These are phyloP conservation scores for Tausonia pullulans DNA, from an alignment of 1,284 basidiomycete species.

Conservation along the genomic window DNA sequence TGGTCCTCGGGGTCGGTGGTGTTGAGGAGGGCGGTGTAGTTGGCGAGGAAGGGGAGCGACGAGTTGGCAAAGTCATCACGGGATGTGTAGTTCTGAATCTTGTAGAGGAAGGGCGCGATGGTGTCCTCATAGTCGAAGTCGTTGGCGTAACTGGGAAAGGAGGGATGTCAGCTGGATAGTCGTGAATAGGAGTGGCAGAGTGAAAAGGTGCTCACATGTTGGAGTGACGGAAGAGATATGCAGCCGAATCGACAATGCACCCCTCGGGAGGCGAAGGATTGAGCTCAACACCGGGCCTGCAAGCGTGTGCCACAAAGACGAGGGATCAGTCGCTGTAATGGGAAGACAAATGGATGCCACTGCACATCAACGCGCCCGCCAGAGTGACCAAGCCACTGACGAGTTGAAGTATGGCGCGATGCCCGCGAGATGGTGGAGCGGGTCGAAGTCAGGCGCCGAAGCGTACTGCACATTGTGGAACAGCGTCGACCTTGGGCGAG, in stretches of 20 bases:
- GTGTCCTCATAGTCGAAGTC: neutral
- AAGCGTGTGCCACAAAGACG: neutral
- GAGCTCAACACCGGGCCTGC: constrained; percentile 3
- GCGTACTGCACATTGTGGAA: constrained; percentile 8
- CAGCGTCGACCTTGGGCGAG: neutral
- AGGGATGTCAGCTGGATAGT: neutral
- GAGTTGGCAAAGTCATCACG: neutral
- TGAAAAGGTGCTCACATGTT: neutral
- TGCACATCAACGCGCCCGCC: too few relatives aligned
- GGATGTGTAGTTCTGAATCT: constrained; percentile 5
- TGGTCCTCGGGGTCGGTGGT: neutral
- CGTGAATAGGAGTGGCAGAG: neutral
- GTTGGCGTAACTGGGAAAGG: neutral
- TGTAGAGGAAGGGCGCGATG: constrained; percentile 4
- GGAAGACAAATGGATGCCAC: neutral
- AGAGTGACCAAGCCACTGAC: neutral
- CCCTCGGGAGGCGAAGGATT: constrained; percentile 4
- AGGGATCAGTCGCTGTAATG: neutral
- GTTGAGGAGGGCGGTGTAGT: constrained; percentile 1
- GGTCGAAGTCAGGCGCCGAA: neutral
- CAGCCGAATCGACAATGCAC: neutral
- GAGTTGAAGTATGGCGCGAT: constrained; percentile 4
- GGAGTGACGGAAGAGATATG: constrained; percentile 2
- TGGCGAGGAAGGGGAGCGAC: constrained; percentile 3
- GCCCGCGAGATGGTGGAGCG: constrained; percentile 7